Percentiles rank a stretch among this genome's conserved stretches.
Conservation (phyloP, 176 grass and related monocot species). For the Calamus simplicifolius region DNA sequence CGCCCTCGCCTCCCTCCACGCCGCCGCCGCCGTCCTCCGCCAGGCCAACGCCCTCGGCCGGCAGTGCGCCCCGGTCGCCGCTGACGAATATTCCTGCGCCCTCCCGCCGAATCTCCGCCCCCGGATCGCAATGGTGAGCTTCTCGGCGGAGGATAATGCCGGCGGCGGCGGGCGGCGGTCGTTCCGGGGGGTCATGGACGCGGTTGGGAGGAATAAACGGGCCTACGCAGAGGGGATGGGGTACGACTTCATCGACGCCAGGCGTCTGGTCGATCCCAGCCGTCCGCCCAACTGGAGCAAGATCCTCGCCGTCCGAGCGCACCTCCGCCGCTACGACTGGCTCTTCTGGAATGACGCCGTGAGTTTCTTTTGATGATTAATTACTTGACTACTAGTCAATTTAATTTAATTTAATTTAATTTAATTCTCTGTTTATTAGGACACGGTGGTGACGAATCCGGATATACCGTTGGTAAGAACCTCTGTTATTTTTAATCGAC, state of each 20-base stretch:
- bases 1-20: conserved; percentile 8
- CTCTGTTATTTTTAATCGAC: too few species aligned
- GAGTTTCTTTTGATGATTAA: background rate
- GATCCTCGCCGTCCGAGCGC: conserved; percentile 31
- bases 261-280: conserved; percentile 21
- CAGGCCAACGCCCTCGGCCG: conserved; percentile 40
- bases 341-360: conserved; percentile 45
- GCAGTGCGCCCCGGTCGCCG: background rate
- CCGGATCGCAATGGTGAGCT: conserved; percentile 46
- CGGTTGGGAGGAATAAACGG: conserved; percentile 25
- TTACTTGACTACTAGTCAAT: too few species aligned
- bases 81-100: background rate
- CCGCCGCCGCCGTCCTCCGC: conserved; percentile 26
- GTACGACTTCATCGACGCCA: conserved; percentile 21
- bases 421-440: conserved; percentile 28
- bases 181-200: conserved; percentile 29
- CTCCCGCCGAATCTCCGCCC: background rate
- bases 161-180: conserved; percentile 21
- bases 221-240: conserved; percentile 20
- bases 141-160: conserved; percentile 47
- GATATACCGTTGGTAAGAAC: conserved; percentile 48
- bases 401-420: too few species aligned
- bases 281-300: conserved; percentile 49
- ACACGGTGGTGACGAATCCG: conserved; percentile 67
- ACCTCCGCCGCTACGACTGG: conserved; percentile 32